Evolutionary conservation across 2,329 filamentous ascomycete genomes (phyloP), one percentile per base, ranked within the genome.

Genomic region (Elsinoe perseae): DNA sequence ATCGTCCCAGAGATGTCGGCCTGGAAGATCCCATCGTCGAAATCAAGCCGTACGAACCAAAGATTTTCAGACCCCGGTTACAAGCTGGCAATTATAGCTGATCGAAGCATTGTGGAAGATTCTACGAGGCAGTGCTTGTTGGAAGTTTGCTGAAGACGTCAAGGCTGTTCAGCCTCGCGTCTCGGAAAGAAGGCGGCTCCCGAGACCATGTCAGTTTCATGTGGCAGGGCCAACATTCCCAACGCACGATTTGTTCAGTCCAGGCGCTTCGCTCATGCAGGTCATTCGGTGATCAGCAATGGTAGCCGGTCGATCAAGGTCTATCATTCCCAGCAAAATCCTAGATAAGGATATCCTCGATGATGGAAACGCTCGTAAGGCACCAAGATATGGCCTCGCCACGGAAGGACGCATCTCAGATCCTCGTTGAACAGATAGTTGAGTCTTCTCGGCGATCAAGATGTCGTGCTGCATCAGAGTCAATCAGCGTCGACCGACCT

Each of bases 141-240:
- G 14, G 16, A 25, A 16, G 6, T 20, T 12, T 38, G 48, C 28
- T 25, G 30, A 18, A 30, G 9, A 14, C 12, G 9, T 50, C 25
- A 28, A 38, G 48, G 48, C 48, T 52, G 48, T 52, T 44, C 48
- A 52, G 48, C 48, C 48, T 52, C 28, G 48, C 21, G 6, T 32
- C 30, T 23, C 32, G 28, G 32, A 34, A 38, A 12, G 14, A 20
- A 10, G 48, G 48, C 48, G 48, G 25, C 48, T 36, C 30, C 14
- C 48, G 48, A 52, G n/a, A 52, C 48, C 23, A 36, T 18, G 48
- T 28, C 20, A 8, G 48, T 52, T 52, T 52, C 48, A 52, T 32
- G 48, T 52, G 48, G 48, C 48, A 52, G 48, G 27, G 25, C 40
- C 40, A 44, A 44, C 40, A 52, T 32, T 50, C 1, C 21, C 14